Conservation (phyloP, 225 moss, liverwort and hornwort species). For the Polytrichum formosum region DNA sequence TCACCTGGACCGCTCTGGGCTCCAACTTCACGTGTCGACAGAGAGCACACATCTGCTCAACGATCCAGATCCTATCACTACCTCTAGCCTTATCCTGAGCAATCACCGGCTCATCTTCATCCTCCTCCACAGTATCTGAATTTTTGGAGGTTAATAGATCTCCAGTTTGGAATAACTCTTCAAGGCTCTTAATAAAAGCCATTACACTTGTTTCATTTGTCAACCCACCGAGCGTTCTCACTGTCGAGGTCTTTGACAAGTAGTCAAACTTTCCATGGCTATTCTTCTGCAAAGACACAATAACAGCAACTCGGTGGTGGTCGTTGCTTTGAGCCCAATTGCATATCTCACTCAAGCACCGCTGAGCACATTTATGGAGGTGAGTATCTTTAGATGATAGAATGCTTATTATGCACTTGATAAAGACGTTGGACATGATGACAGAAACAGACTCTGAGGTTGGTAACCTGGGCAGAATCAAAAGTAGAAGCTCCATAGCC, state of each 20-base stretch:
- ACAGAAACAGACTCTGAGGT: slow-evolving; percentile 49
- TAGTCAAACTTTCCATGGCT: slow-evolving; percentile 81
- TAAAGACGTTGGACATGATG: slow-evolving; percentile 61
- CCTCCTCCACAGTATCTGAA: slow-evolving; percentile 14
- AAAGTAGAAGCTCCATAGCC: slow-evolving; percentile 84
- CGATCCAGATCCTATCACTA: slow-evolving; percentile 64
- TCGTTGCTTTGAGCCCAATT: slow-evolving; percentile 72
- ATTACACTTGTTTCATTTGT: slow-evolving; percentile 44
- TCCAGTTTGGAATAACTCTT: slow-evolving; percentile 31
- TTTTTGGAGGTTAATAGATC: slow-evolving; percentile 1
- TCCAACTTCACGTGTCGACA: slow-evolving; percentile 62
- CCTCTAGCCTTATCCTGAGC: slow-evolving; percentile 28
- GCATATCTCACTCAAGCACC: slow-evolving; percentile 67
- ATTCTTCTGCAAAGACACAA: slow-evolving; percentile 61
- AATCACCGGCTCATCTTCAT: slow-evolving; percentile 22
- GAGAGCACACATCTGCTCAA: slow-evolving; percentile 74
- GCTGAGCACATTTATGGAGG: slow-evolving; percentile 71
- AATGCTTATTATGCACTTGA: slow-evolving; percentile 72
- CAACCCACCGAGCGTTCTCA: slow-evolving; percentile 59
- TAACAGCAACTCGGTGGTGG: slow-evolving; percentile 53
- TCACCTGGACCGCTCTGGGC: slow-evolving; percentile 30
- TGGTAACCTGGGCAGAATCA: slow-evolving; percentile 70
- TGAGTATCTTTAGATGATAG: slow-evolving; percentile 59
- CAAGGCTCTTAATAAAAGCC: slow-evolving; percentile 43
- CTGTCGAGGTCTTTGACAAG: slow-evolving; percentile 55